A percentile compares a stretch with the other conserved stretches of the same genome.
phyloP scores from a whole-genome alignment of 257 asterid genomes.

The Petrea volubilis region DNA sequence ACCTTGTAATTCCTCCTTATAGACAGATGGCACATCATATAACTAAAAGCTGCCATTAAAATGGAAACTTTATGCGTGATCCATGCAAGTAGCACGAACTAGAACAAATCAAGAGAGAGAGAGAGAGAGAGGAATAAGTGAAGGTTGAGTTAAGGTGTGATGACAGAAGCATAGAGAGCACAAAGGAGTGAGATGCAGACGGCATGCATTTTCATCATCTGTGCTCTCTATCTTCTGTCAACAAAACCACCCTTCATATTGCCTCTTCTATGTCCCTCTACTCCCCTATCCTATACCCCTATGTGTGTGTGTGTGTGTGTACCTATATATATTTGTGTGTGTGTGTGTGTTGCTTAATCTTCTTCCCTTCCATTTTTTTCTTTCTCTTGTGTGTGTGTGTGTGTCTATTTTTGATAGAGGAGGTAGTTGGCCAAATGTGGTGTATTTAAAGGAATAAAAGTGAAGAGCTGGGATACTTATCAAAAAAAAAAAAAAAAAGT shows the following conservation, averaged over 20 bases:
- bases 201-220: constrained; percentile 43
- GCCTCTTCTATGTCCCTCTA: constrained; percentile 22
- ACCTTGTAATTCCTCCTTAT: too few species aligned
- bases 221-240: constrained; percentile 60
- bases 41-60: too few species aligned
- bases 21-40: too few species aligned
- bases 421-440: neutral
- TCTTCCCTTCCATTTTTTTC: too few species aligned
- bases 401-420: neutral
- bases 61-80: too few species aligned
- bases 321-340: too few species aligned
- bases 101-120: neutral
- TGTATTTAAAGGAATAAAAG: neutral
- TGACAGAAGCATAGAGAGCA: constrained; percentile 82
- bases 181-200: constrained; percentile 60
- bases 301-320: too few species aligned
- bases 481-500: too few species aligned
- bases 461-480: neutral
- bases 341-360: too few species aligned
- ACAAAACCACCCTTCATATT: constrained; percentile 31
- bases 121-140: neutral
- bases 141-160: constrained; percentile 28
- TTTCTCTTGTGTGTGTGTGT: neutral
- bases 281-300: neutral
- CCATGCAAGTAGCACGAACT: too few species aligned